Conservation (phyloP, 306 rosid genomes). For the Psophocarpus tetragonolobus region DNA sequence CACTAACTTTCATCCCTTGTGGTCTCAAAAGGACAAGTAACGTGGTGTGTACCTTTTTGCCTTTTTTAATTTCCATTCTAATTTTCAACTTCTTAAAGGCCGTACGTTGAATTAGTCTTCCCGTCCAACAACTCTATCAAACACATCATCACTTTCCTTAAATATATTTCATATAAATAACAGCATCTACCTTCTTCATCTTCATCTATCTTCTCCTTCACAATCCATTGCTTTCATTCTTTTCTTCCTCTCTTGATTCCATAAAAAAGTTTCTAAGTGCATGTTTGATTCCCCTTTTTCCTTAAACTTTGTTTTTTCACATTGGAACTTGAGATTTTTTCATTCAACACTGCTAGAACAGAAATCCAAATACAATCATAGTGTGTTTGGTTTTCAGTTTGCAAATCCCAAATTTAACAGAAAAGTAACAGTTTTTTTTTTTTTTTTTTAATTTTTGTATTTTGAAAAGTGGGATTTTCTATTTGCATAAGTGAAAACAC, state of each 20-base stretch:
- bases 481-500: too few species aligned
- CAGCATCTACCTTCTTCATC: neutral
- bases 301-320: too few species aligned
- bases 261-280: neutral
- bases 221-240: neutral
- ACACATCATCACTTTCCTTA: neutral
- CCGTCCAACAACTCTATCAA: neutral
- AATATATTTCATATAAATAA: neutral
- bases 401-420: too few species aligned
- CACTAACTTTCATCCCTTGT: neutral
- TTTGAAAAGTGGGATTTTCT: too few species aligned
- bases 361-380: too few species aligned
- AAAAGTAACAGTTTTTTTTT: too few species aligned
- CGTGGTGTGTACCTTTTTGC: neutral
- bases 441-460: too few species aligned
- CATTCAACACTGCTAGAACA: too few species aligned
- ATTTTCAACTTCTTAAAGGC: neutral
- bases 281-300: too few species aligned
- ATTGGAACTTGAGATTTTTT: too few species aligned
- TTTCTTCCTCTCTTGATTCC: neutral
- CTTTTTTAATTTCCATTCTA: neutral
- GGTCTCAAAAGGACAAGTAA: neutral
- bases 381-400: too few species aligned
- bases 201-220: neutral
- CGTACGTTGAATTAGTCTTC: neutral